phyloP scores from a whole-genome alignment of 805 yeast genomes.

The Wickerhamiella siamensis region DNA sequence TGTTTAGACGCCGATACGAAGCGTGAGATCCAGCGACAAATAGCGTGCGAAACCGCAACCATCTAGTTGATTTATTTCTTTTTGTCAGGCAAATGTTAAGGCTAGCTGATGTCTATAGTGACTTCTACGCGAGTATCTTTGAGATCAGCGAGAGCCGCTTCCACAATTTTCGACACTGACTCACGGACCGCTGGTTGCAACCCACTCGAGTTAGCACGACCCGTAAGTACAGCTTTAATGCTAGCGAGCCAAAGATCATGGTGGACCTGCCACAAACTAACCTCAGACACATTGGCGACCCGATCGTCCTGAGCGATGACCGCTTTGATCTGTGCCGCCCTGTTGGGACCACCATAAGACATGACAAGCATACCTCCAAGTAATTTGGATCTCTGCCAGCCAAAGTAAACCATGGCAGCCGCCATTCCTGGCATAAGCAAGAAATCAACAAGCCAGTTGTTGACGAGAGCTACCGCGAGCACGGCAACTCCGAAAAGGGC shows the following conservation, averaged over 20 bases:
- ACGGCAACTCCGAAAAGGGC: constrained; percentile 22
- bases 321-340: constrained; percentile 18
- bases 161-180: constrained; percentile 18
- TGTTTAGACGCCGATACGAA: constrained; percentile 34
- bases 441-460: constrained; percentile 22
- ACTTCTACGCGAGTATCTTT: constrained; percentile 27
- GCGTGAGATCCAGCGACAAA: constrained; percentile 34
- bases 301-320: constrained; percentile 17
- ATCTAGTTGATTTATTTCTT: not conserved
- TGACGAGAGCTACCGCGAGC: constrained; percentile 21
- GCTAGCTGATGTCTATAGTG: constrained; percentile 10
- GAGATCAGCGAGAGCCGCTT: constrained; percentile 14
- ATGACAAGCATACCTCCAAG: constrained; percentile 32
- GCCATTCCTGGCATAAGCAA: constrained; percentile 28
- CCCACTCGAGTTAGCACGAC: constrained; percentile 15
- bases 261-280: constrained; percentile 32
- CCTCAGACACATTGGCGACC: constrained; percentile 22
- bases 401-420: constrained; percentile 27
- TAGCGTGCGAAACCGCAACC: constrained; percentile 19
- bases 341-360: constrained; percentile 29
- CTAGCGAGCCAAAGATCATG: constrained; percentile 30
- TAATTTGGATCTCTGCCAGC: constrained; percentile 28
- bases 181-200: constrained; percentile 22
- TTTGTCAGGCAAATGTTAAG: no score
- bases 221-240: constrained; percentile 23